Percentiles rank a stretch among this genome's conserved stretches.
Conservation (phyloP, 1,284 basidiomycete genomes). For the Boletus sp. region DNA sequence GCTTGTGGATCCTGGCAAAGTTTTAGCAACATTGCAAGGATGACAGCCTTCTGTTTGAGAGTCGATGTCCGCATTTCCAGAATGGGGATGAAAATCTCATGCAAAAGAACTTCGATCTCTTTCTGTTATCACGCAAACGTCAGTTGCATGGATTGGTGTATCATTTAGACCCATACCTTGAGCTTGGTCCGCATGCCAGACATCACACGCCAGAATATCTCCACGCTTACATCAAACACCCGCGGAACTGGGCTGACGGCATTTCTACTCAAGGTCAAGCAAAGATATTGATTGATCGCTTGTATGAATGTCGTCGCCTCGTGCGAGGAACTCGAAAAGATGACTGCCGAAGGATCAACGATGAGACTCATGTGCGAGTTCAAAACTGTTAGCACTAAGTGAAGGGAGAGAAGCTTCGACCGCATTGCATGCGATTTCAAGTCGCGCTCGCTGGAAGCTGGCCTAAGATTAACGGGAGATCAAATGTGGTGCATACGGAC, state of each 20-base stretch:
- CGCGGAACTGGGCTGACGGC: constrained; percentile 94
- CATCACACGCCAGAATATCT: constrained; percentile 97
- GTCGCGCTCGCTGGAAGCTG: constrained; percentile 73
- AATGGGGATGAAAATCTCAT: constrained; percentile 99
- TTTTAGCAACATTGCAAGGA: constrained; percentile 81
- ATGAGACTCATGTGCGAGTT: constrained; percentile 89
- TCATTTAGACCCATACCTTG: constrained; percentile 54
- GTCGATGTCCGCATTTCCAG: constrained; percentile 98
- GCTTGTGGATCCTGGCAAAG: constrained; percentile 94
- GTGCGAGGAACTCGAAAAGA: constrained; percentile 82
- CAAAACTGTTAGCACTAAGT: constrained; percentile 89
- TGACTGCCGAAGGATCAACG: constrained; percentile 79
- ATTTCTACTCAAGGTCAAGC: constrained; percentile 90
- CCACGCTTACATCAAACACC: constrained; percentile 97
- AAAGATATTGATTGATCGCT: constrained; percentile 93
- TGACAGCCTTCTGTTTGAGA: constrained; percentile 88
- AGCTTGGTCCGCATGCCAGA: constrained; percentile 93
- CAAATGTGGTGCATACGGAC: constrained; percentile 39
- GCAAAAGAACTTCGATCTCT: constrained; percentile 97
- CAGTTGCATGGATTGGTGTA: constrained; percentile 1
- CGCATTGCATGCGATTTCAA: constrained; percentile 94
- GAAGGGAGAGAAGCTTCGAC: constrained; percentile 88
- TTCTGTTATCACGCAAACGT: constrained; percentile 52
- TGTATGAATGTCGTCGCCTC: constrained; percentile 88
- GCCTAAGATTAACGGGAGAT: constrained; percentile 9